Percentiles rank a stretch among this genome's conserved stretches.
Evolutionary conservation across 2,329 filamentous ascomycete genomes (phyloP).

Genomic region (Exophiala sp.): DNA sequence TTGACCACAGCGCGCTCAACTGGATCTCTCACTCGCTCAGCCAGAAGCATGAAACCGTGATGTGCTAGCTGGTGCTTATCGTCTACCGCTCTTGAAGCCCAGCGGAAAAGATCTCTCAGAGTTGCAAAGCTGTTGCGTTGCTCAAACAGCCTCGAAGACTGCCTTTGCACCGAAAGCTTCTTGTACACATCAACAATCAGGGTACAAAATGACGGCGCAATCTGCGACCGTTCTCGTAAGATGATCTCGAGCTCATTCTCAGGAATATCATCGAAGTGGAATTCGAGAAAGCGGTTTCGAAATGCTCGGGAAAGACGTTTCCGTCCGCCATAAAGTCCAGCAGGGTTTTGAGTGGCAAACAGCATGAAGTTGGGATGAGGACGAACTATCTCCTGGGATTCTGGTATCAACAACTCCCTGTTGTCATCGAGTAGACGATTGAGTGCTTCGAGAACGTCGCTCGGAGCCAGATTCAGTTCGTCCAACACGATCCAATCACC

Average conservation of each 20-base stretch:
- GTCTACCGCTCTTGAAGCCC: slow-evolving; percentile 82
- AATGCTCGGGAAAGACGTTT: slow-evolving; percentile 94
- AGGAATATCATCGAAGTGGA: slow-evolving; percentile 97
- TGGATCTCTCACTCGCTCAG: slow-evolving; percentile 86
- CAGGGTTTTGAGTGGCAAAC: slow-evolving; percentile 95
- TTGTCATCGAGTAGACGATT: slow-evolving; percentile 97
- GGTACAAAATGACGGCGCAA: slow-evolving; percentile 85
- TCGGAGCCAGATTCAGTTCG: slow-evolving; percentile 93
- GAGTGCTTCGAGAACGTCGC: slow-evolving; percentile 91
- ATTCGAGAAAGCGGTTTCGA: slow-evolving; percentile 90
- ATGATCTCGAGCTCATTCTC: slow-evolving; percentile 92
- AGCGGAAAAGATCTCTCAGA: slow-evolving; percentile 89
- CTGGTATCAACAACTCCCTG: slow-evolving; percentile 87
- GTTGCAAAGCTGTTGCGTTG: slow-evolving; percentile 98
- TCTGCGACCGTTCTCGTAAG: slow-evolving; percentile 79
- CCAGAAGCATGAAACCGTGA: slow-evolving; percentile 95
- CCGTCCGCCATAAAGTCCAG: slow-evolving; percentile 89
- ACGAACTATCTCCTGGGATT: slow-evolving; percentile 89
- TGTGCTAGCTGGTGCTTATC: slow-evolving; percentile 82
- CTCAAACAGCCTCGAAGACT: slow-evolving; percentile 89
- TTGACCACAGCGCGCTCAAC: slow-evolving; percentile 84
- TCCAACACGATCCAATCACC: slow-evolving; percentile 98
- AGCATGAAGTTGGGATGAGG: slow-evolving; percentile 96
- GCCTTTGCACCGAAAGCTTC: slow-evolving; percentile 82
- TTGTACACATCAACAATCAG: slow-evolving; percentile 92